A percentile compares a stretch with the other conserved stretches of the same genome.
phyloP scores from a whole-genome alignment of 768 basidiomycete genomes.

The Mycena floridula region DNA sequence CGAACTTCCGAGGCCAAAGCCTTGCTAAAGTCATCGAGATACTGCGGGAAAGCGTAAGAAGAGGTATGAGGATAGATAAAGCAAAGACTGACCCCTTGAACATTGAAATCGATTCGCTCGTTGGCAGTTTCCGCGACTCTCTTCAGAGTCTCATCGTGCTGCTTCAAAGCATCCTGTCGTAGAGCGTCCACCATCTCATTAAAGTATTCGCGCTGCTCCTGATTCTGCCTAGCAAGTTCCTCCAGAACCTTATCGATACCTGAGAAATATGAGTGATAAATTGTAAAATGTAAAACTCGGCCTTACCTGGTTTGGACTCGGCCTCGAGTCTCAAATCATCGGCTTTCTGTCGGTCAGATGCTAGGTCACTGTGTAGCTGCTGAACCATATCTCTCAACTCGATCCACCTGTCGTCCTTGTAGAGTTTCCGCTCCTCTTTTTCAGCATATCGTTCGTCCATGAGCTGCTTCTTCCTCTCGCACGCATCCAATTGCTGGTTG shows the following conservation, averaged over 20 bases:
- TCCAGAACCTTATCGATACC: slow-evolving; percentile 57
- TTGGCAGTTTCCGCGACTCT: slow-evolving; percentile 67
- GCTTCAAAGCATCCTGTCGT: slow-evolving; percentile 58
- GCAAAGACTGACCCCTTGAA: slow-evolving; percentile 60
- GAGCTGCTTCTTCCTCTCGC: slow-evolving; percentile 51
- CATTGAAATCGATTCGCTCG: slow-evolving; percentile 78
- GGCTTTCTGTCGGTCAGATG: slow-evolving; percentile 40
- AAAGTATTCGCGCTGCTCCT: slow-evolving; percentile 53
- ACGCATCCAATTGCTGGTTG: slow-evolving; percentile 57
- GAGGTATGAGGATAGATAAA: not conserved
- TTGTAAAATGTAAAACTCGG: not conserved
- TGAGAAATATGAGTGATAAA: slow-evolving; percentile 20
- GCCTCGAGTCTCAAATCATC: slow-evolving; percentile 49
- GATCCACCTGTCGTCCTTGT: slow-evolving; percentile 52
- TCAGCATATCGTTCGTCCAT: slow-evolving; percentile 60
- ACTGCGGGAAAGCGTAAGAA: slow-evolving; percentile 34
- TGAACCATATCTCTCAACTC: slow-evolving; percentile 58
- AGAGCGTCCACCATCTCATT: slow-evolving; percentile 46
- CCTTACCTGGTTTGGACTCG: slow-evolving; percentile 53
- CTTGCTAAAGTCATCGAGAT: slow-evolving; percentile 84
- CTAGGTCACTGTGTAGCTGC: slow-evolving; percentile 50
- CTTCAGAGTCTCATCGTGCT: slow-evolving; percentile 61
- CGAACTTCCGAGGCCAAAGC: slow-evolving; percentile 79
- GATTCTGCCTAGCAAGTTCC: slow-evolving; percentile 52
- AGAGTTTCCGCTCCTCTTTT: slow-evolving; percentile 50